phyloP scores from a whole-genome alignment of 2,329 filamentous ascomycete species.

The Penicillium fuscoglaucum region DNA sequence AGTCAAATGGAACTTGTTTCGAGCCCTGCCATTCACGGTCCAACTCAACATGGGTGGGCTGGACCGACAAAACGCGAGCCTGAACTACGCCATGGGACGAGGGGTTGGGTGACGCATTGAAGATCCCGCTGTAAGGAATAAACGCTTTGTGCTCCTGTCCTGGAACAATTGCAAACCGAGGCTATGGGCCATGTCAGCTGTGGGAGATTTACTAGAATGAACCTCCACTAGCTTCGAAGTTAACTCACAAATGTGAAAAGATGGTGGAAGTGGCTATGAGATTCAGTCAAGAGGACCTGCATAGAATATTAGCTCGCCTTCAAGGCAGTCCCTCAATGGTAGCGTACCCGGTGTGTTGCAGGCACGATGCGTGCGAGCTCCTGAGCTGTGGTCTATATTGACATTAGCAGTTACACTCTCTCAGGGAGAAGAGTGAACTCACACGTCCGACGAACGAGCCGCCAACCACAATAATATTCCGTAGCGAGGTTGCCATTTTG shows the following conservation, averaged over 20 bases:
- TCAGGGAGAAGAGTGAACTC: conserved; percentile 5
- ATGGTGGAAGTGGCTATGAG: conserved; percentile 41
- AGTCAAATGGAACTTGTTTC: conserved; percentile 34
- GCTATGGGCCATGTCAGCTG: conserved; percentile 16
- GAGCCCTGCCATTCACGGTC: conserved; percentile 40
- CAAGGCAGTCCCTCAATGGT: neutral
- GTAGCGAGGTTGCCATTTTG: conserved; percentile 31
- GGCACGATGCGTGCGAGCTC: conserved; percentile 38
- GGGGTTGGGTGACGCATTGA: conserved; percentile 25
- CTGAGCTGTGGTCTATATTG: conserved; percentile 32
- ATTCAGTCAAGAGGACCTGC: conserved; percentile 36
- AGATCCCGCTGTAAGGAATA: conserved; percentile 37
- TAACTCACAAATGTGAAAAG: conserved; percentile 37
- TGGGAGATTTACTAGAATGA: too few relatives aligned
- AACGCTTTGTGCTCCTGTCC: conserved; percentile 42
- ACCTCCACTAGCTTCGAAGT: too few relatives aligned
- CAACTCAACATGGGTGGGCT: conserved; percentile 29
- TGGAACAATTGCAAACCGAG: conserved; percentile 36
- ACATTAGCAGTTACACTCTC: conserved; percentile 6
- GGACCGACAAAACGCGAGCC: conserved; percentile 35
- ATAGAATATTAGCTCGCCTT: neutral
- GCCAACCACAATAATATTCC: conserved; percentile 40
- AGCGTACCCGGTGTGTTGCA: conserved; percentile 35
- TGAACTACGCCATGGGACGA: conserved; percentile 32
- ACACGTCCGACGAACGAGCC: conserved; percentile 41